A percentile compares a stretch with the other conserved stretches of the same genome.
Evolutionary conservation across 1,139 yeast species (phyloP).

Genomic region (Blastobotrys elegans): DNA sequence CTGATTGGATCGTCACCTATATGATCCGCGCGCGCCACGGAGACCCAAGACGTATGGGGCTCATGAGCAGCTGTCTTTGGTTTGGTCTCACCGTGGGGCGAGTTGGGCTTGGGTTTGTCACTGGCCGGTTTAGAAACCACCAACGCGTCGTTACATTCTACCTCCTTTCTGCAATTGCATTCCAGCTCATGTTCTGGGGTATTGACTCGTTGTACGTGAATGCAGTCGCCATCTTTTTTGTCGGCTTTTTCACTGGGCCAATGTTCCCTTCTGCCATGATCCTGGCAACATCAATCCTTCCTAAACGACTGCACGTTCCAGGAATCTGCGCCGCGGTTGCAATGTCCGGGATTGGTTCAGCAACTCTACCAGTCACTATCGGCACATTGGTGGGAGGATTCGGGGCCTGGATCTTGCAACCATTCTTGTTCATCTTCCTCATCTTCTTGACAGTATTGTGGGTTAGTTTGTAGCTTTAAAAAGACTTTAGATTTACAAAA

Average conservation of each 20-base stretch:
- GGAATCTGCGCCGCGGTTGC: conserved; percentile 75
- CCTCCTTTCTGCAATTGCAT: conserved; percentile 22
- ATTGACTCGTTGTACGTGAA: conserved; percentile 13
- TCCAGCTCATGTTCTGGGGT: conserved; percentile 24
- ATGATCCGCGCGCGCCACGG: conserved; percentile 53
- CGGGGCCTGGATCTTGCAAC: conserved; percentile 19
- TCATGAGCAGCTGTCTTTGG: conserved; percentile 67
- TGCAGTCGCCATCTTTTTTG: conserved; percentile 40
- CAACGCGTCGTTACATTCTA: conserved; percentile 23
- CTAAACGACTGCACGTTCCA: conserved; percentile 53
- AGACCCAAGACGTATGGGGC: conserved; percentile 44
- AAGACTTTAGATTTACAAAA: too few relatives aligned
- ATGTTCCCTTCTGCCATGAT: conserved; percentile 70
- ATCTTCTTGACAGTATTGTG: conserved; percentile 17
- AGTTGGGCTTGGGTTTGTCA: conserved; percentile 38
- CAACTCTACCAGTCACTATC: conserved; percentile 54
- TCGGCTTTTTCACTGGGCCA: conserved; percentile 73
- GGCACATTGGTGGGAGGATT: conserved; percentile 43
- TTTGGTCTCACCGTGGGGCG: conserved; percentile 63
- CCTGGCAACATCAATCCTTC: conserved; percentile 57
- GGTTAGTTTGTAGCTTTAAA: conserved; percentile 4
- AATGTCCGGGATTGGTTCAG: conserved; percentile 74
- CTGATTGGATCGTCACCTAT: conserved; percentile 67
- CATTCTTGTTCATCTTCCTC: conserved; percentile 18
- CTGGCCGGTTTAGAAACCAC: conserved; percentile 28